Percentiles rank a stretch among this genome's conserved stretches.
phyloP scores from a whole-genome alignment of 1,284 basidiomycete species.

The Ganoderma lucidum region DNA sequence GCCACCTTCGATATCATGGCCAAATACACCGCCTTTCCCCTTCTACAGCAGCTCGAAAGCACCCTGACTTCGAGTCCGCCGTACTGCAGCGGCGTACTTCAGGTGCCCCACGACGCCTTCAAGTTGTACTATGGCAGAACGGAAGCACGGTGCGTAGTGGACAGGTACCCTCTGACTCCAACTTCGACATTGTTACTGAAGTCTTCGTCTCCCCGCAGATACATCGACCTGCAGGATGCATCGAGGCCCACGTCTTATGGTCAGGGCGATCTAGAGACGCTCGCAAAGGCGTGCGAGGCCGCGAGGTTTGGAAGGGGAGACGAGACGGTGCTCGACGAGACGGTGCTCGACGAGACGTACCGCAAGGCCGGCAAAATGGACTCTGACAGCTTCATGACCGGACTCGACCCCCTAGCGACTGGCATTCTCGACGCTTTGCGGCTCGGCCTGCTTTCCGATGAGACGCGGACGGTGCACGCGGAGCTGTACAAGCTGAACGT shows the following conservation, averaged over 20 bases:
- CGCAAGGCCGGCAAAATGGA: conserved; percentile 41
- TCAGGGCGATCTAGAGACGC: not conserved
- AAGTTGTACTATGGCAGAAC: conserved; percentile 20
- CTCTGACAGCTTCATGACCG: not conserved
- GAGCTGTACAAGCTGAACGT: conserved; percentile 38
- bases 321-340: conserved; percentile 30
- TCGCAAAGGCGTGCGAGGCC: conserved; percentile 24
- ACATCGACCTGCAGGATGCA: not conserved
- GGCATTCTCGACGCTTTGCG: conserved; percentile 27
- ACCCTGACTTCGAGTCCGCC: not conserved
- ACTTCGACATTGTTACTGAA: not conserved
- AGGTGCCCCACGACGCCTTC: not conserved
- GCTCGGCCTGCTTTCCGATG: conserved; percentile 11
- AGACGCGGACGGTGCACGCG: conserved; percentile 17
- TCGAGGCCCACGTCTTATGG: not conserved
- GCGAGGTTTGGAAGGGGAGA: conserved; percentile 34
- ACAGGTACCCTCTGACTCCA: not conserved
- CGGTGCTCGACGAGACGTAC: conserved; percentile 37
- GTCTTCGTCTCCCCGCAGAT: not conserved
- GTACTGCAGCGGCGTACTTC: conserved; percentile 12
- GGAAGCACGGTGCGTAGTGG: conserved; percentile 16
- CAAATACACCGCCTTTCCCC: not conserved
- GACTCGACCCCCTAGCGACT: conserved; percentile 11
- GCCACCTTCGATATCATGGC: not conserved
- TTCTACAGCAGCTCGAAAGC: not conserved